Base-by-base conservation (phyloP, 2,329 filamentous ascomycete genomes). In the Penicillium sp. region DNA sequence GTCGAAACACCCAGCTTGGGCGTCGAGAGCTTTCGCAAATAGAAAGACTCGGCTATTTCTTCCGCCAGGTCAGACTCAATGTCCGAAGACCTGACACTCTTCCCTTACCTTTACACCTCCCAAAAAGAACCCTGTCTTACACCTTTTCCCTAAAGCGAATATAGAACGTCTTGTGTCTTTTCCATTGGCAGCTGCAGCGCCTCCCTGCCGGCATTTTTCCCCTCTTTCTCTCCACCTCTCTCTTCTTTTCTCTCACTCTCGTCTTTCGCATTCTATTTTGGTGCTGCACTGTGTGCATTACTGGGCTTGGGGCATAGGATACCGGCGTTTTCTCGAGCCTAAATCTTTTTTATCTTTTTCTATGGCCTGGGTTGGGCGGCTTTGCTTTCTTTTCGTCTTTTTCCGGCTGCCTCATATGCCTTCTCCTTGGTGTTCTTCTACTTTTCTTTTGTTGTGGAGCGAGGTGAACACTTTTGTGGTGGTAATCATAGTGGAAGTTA, bases 1-100 rank as follows among this genome's bases (percentile, higher is more conserved):
- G 85, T 88, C 36, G 86, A 89, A 72, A 87, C 84, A 39, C 86
- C 86, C 24, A 83, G 79, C 3, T 73, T 89, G 60, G 83, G 84
- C 39, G 85, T 88, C 39, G 86, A 89, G 64, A 81, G 80, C 52
- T 87, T 88, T 71, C 79, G 83, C 54, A 82, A 78, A 64, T 77
- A 65, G 66, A 24, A 31, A 22, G 54, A 11, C 40, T 44, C 40
- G 18, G 14, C 40, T 3, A n/a, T 18, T 35, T 16, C 19, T 24
- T 27, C 41, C 13, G n/a, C 6, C 22, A 1, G 24, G 11, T 51
- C 18, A 7, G 0, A 39, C 7, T 51, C 33, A 7, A 10, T 51
- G 6, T 24, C 18, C 13, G 2, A 22, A 39, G 14, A 51, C 22
- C 19, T 18, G 6, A 18, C 31, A 31, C 6, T 33, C 27, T 35